Base-by-base conservation (phyloP, 441 rosid species). In the Brassica balearica region DNA sequence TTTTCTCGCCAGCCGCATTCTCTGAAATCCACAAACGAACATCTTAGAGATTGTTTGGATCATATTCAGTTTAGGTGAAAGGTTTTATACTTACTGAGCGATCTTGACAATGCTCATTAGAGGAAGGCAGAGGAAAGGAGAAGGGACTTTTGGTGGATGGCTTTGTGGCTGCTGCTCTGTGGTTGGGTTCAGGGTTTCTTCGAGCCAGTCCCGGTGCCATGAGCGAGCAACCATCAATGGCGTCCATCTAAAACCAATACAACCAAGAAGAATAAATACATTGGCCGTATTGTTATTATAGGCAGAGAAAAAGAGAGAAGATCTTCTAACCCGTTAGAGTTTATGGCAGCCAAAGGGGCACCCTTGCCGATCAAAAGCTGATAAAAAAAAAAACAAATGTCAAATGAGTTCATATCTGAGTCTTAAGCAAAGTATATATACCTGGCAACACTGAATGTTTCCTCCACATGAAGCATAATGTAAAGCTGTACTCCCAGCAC, bases 381-480 rank as follows among this genome's bases (percentile, higher is more conserved):
- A 32, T 60, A 77, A 83, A 36, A 83, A 83, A 36, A 83, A 58
- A 61, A 78, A 75, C 77, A 81, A 76, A 1, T 11, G 65, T 19
- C 22, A 48, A 69, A 74, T 29, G 56, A 65, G 43, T 70, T 29
- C 12, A 63, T 3, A 25, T 14, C 12, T 6, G 8, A 60, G 8
- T 34, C 22, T 29, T 43, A 53, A 69, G 43, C 15, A 78, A 34
- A 61, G 15, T 11, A 17, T 64, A 36, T 27, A 19, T 86, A 95
- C 99, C 89, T 90, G 93, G 80, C 97, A 95, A 75, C 98, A 95
- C 56, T 90, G 92, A 23, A 82, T 82, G 84, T 88, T 95, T 82
- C 99, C 99, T 63, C 98, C 99, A 86, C 98, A 95, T 36, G 99
- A 96, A 80, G 97, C 99, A 77, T 95, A 95, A 81, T 95, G 99